These are phyloP conservation scores for Raddia distichophylla DNA, from an alignment of 176 grass and related monocot species.

Conservation along the genomic window DNA sequence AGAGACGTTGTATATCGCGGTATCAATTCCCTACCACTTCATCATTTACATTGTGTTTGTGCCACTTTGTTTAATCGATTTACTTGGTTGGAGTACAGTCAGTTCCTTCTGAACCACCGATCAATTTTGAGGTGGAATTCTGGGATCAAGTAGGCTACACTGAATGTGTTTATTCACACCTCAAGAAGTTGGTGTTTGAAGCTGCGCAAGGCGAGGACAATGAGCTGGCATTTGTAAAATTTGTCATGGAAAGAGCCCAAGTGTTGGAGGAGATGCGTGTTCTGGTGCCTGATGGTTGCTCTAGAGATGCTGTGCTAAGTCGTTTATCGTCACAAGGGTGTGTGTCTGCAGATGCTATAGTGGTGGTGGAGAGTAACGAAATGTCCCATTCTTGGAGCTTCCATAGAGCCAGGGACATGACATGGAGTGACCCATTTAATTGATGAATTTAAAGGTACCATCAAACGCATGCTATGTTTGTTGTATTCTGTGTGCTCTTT, in stretches of 20 bases:
- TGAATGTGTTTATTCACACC: conserved; percentile 51
- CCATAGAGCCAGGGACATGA: conserved; percentile 33
- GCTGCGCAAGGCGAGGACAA: conserved; percentile 39
- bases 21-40: not conserved
- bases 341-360: conserved; percentile 47
- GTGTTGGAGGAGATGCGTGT: conserved; percentile 53
- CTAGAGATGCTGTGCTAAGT: conserved; percentile 45
- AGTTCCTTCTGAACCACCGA: conserved; percentile 33
- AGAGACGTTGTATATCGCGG: conserved; percentile 55
- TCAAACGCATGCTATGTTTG: not conserved
- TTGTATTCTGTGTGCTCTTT: not conserved
- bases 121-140: conserved; percentile 32
- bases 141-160: conserved; percentile 60
- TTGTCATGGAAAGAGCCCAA: conserved; percentile 58
- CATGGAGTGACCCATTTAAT: conserved; percentile 43
- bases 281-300: conserved; percentile 43
- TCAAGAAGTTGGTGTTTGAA: conserved; percentile 52
- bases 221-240: conserved; percentile 51
- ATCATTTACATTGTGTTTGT: conserved; percentile 7
- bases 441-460: conserved; percentile 39
- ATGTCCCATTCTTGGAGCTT: conserved; percentile 30
- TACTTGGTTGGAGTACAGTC: conserved; percentile 44
- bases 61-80: not conserved
- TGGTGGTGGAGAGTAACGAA: conserved; percentile 38
- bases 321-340: conserved; percentile 40